Evolutionary conservation across 768 basidiomycete species (phyloP).

Genomic region (Boletus fagicola): DNA sequence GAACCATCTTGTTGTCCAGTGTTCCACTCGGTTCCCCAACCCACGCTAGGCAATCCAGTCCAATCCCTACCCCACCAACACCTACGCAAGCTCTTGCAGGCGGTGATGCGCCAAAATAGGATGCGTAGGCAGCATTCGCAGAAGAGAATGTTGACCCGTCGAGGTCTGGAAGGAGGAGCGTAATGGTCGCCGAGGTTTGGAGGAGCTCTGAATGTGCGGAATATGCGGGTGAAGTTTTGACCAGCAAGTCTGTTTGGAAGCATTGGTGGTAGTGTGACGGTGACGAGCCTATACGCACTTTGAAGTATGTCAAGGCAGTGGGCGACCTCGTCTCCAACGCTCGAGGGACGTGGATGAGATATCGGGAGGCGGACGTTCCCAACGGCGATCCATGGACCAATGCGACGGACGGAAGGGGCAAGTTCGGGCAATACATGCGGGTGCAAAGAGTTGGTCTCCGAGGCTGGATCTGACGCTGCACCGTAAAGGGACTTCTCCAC

Average conservation of each 20-base stretch:
- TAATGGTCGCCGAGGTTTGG: slow-evolving; percentile 57
- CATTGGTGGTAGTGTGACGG: background rate
- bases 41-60: slow-evolving; percentile 83
- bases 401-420: slow-evolving; percentile 22
- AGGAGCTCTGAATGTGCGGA: slow-evolving; percentile 27
- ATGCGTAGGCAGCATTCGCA: slow-evolving; percentile 76
- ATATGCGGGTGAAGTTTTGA: slow-evolving; percentile 38
- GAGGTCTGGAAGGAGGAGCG: slow-evolving; percentile 80
- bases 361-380: slow-evolving; percentile 46
- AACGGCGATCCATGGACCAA: slow-evolving; percentile 69
- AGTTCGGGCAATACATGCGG: background rate
- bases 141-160: slow-evolving; percentile 57
- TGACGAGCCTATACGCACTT: slow-evolving; percentile 42
- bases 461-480: background rate
- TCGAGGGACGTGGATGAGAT: slow-evolving; percentile 46
- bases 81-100: slow-evolving; percentile 95
- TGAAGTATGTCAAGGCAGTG: slow-evolving; percentile 63
- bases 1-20: slow-evolving; percentile 11
- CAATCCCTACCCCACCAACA: slow-evolving; percentile 58
- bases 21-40: slow-evolving; percentile 15
- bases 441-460: background rate
- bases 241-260: slow-evolving; percentile 48
- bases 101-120: slow-evolving; percentile 87
- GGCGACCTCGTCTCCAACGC: slow-evolving; percentile 67
- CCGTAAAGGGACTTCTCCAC: slow-evolving; percentile 14